Percentiles rank a stretch among this genome's conserved stretches.
phyloP scores from a whole-genome alignment of 208 protist genomes.

The Leishmania martiniquensis region DNA sequence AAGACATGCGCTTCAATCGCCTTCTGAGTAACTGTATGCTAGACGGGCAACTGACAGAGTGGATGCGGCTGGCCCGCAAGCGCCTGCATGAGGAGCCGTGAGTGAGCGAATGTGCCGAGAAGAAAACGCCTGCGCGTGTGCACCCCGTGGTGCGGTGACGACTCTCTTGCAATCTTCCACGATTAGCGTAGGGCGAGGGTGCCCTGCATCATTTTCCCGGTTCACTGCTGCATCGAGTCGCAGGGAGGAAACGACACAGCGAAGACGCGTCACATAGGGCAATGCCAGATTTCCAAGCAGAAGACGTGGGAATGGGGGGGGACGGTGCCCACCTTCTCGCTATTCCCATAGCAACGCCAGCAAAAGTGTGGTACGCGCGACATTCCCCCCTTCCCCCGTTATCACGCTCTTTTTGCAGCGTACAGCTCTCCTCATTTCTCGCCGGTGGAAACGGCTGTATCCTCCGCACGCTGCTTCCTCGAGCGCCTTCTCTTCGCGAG shows the following conservation, averaged over 20 bases:
- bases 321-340: not conserved
- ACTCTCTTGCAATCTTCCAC: not conserved
- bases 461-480: too few species aligned
- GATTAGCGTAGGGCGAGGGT: not conserved
- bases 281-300: not conserved
- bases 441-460: not conserved
- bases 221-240: not conserved
- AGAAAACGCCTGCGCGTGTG: not conserved
- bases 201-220: not conserved
- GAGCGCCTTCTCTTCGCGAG: not conserved
- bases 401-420: not conserved
- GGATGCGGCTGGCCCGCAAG: constrained; percentile 49
- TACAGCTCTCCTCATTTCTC: not conserved
- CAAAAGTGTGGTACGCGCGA: not conserved
- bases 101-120: not conserved
- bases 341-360: not conserved
- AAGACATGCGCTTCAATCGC: constrained; percentile 15
- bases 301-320: not conserved
- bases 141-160: not conserved
- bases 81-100: constrained; percentile 37
- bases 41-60: constrained; percentile 61
- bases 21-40: constrained; percentile 35
- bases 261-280: not conserved
- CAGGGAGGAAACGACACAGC: not conserved
- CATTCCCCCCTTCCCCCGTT: not conserved